phyloP scores from a whole-genome alignment of 2,329 filamentous ascomycete genomes.

The Verticillium tricorpus region DNA sequence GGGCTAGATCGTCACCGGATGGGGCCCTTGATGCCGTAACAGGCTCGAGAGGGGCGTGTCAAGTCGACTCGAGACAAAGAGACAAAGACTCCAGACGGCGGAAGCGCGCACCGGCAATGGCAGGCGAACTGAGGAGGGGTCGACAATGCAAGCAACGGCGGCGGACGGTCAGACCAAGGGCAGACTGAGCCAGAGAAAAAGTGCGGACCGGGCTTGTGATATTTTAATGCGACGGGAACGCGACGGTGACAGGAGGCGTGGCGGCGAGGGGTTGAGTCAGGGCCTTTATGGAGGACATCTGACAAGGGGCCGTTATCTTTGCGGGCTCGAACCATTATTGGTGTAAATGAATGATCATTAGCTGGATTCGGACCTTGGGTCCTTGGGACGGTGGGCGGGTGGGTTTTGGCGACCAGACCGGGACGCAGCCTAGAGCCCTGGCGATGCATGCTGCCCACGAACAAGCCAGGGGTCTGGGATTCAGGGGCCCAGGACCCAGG shows the following conservation, averaged over 20 bases:
- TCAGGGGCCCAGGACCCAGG: not conserved
- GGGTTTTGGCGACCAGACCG: not conserved
- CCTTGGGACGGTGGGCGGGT: not conserved
- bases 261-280: not conserved
- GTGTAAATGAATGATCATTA: constrained; percentile 12
- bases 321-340: constrained; percentile 10
- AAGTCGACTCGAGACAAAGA: not conserved
- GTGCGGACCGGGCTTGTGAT: not conserved
- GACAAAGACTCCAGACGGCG: not conserved
- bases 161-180: not conserved
- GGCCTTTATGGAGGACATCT: not conserved
- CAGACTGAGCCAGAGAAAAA: not conserved
- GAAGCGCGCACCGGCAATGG: not conserved
- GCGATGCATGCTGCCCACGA: not conserved
- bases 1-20: not conserved
- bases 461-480: not conserved
- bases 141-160: not conserved
- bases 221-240: not conserved
- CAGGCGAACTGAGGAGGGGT: not conserved
- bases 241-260: not conserved
- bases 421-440: not conserved
- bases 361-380: constrained; percentile 6
- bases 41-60: not conserved
- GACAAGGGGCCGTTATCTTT: not conserved
- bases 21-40: not conserved